These are phyloP conservation scores for Pythium scleroteichum DNA, from an alignment of 352 stramenopile species.

Conservation along the genomic window DNA sequence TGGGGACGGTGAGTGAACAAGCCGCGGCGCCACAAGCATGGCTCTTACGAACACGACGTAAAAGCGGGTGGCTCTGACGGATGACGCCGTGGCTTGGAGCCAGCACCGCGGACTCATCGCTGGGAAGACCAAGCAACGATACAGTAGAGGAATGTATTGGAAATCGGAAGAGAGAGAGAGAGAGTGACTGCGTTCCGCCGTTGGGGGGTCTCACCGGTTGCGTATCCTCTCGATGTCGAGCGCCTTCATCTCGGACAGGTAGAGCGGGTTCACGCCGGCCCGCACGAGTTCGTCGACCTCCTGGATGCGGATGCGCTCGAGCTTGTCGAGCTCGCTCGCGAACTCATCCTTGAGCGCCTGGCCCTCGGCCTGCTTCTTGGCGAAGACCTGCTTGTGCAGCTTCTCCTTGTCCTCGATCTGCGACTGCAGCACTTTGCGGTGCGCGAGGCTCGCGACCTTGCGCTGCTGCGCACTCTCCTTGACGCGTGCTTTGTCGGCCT, in stretches of 20 bases:
- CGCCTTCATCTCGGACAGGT: conserved; percentile 91
- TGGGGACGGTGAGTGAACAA: too few relatives aligned
- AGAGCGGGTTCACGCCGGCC: conserved; percentile 89
- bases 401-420: conserved; percentile 90
- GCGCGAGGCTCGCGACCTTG: conserved; percentile 56
- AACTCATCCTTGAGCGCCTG: conserved; percentile 77
- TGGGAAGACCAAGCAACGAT: too few relatives aligned
- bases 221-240: conserved; percentile 84
- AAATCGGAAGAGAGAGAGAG: too few relatives aligned
- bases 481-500: conserved; percentile 60
- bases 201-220: conserved; percentile 26
- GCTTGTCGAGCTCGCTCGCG: conserved; percentile 78
- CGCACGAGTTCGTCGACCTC: conserved; percentile 87
- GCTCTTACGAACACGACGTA: too few relatives aligned
- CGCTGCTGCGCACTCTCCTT: conserved; percentile 61
- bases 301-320: conserved; percentile 88
- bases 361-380: conserved; percentile 67
- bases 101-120: too few relatives aligned
- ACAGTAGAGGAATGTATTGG: too few relatives aligned
- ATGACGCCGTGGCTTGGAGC: too few relatives aligned
- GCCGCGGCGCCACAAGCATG: too few relatives aligned
- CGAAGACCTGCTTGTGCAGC: conserved; percentile 73
- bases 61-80: too few relatives aligned
- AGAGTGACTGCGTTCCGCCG: too few relatives aligned
- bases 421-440: conserved; percentile 82